Evolutionary conservation across 345 rosid species (phyloP).

Genomic region (Gossypium arboreum): DNA sequence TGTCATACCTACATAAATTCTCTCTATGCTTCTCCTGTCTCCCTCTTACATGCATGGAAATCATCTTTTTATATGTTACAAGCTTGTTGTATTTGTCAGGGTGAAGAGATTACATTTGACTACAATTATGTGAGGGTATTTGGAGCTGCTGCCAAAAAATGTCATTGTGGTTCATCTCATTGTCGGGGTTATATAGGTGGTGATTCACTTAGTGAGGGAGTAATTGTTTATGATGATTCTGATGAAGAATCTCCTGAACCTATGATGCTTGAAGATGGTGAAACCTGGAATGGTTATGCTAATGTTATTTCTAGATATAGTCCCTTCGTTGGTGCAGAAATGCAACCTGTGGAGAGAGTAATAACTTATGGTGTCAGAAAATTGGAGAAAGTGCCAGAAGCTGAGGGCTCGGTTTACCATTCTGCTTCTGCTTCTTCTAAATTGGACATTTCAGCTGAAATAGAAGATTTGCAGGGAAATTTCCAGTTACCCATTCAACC

Average conservation of each 20-base stretch:
- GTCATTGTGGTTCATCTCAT: conserved; percentile 79
- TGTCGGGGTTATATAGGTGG: conserved; percentile 98
- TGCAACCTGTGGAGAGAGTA: conserved; percentile 25
- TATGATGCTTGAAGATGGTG: conserved; percentile 70
- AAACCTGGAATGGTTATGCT: conserved; percentile 38
- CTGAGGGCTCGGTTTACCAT: conserved; percentile 29
- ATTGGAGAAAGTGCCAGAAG: conserved; percentile 22
- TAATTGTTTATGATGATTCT: conserved; percentile 88
- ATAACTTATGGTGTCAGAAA: conserved; percentile 22
- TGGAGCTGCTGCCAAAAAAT: conserved; percentile 99
- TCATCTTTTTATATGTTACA: conserved; percentile 12
- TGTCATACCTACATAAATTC: not conserved
- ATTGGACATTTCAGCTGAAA: conserved; percentile 26
- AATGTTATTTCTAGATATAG: conserved; percentile 27
- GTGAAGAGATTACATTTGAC: conserved; percentile 93
- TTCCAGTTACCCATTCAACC: conserved; percentile 29
- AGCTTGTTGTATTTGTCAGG: conserved; percentile 41
- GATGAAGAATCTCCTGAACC: conserved; percentile 98
- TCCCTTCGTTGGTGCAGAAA: conserved; percentile 28
- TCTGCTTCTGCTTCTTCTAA: conserved; percentile 32
- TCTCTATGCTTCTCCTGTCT: not conserved
- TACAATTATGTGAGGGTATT: conserved; percentile 95
- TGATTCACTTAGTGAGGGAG: conserved; percentile 73
- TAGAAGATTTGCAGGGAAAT: conserved; percentile 29
- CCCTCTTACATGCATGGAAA: not conserved